phyloP scores from a whole-genome alignment of 257 asterid species.

The Gentiana dahurica region DNA sequence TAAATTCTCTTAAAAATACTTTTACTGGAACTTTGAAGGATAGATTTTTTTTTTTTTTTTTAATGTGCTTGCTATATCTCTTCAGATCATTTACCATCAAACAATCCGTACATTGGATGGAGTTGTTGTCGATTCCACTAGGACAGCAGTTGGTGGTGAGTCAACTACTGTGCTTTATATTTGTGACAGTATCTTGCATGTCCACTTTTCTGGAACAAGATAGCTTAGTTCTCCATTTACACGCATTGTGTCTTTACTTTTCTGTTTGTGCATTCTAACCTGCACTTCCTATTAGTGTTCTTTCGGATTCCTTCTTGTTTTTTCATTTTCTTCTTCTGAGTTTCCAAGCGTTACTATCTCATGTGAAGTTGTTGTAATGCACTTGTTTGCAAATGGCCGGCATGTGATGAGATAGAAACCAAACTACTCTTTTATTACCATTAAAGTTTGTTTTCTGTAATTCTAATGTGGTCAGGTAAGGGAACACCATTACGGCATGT shows the following conservation, averaged over 20 bases:
- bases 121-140: conserved; percentile 74
- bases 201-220: too few species aligned
- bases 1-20: neutral
- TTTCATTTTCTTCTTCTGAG: too few species aligned
- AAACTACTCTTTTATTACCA: neutral
- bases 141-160: conserved; percentile 72
- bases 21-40: neutral
- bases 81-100: conserved; percentile 81
- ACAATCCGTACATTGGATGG: conserved; percentile 84
- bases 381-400: too few species aligned
- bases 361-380: too few species aligned
- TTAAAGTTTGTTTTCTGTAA: conserved; percentile 2
- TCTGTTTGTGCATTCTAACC: too few species aligned
- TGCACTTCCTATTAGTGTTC: too few species aligned
- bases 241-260: too few species aligned
- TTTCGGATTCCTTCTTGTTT: too few species aligned
- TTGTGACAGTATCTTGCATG: too few species aligned
- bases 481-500: conserved; percentile 73
- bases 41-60: too few species aligned
- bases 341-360: too few species aligned
- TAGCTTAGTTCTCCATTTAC: too few species aligned
- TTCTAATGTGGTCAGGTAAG: conserved; percentile 38
- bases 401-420: neutral
- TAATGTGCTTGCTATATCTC: conserved; percentile 8
- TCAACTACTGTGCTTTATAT: neutral